phyloP scores from a whole-genome alignment of 2,329 filamentous ascomycete genomes.

The Alternaria hordeiaustralica region DNA sequence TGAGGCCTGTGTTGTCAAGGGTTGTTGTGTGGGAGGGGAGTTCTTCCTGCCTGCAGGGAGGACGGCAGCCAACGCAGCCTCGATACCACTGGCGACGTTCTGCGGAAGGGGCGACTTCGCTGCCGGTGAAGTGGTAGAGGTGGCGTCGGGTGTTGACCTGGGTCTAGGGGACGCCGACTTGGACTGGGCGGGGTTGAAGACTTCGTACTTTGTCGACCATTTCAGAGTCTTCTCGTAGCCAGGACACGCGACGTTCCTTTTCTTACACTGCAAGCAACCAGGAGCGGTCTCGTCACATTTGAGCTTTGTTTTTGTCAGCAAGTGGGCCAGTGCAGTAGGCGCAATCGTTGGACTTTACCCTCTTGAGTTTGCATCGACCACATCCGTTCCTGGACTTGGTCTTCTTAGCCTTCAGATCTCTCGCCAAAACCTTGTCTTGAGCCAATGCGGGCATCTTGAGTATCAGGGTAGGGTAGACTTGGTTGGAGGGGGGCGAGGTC shows the following conservation, averaged over 20 bases:
- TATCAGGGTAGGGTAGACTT: conserved; percentile 7
- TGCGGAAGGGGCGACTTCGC: conserved; percentile 28
- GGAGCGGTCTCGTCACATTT: conserved; percentile 56
- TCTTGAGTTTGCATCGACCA: conserved; percentile 45
- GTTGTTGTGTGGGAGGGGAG: conserved; percentile 14
- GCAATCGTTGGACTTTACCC: conserved; percentile 25
- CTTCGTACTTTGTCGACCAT: conserved; percentile 59
- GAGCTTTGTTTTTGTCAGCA: conserved; percentile 39
- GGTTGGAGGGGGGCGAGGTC: conserved; percentile 9
- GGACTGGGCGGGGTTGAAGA: conserved; percentile 47
- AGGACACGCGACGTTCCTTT: conserved; percentile 53
- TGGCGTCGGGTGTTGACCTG: conserved; percentile 12
- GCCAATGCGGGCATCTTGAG: conserved; percentile 40
- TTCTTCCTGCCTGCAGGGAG: conserved; percentile 40
- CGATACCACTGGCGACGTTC: conserved; percentile 43
- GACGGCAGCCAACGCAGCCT: conserved; percentile 44
- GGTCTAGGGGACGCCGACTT: conserved; percentile 26
- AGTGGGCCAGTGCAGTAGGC: neutral
- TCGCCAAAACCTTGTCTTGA: conserved; percentile 32
- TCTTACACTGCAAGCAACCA: conserved; percentile 53
- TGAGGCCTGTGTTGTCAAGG: conserved; percentile 21
- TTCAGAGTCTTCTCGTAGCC: conserved; percentile 56
- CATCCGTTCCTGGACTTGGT: conserved; percentile 47
- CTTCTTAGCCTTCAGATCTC: conserved; percentile 42
- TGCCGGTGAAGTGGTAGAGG: conserved; percentile 9